phyloP scores from a whole-genome alignment of 73 alveolate species.

The Tetrahymena elliotti region DNA sequence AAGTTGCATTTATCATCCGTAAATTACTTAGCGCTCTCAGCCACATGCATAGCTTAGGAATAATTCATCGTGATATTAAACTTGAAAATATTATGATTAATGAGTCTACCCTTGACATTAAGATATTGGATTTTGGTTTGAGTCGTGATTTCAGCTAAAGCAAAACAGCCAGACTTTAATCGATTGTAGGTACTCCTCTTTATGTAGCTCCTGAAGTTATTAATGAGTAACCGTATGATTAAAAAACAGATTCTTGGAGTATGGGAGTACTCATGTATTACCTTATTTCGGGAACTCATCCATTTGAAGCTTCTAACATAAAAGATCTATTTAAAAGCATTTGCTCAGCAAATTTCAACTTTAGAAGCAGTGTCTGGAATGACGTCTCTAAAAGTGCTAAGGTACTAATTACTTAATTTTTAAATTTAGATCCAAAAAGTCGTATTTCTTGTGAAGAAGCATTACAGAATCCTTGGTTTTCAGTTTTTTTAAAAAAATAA shows the following conservation, averaged over 20 bases:
- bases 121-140: constrained; percentile 23
- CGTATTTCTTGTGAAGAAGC: neutral
- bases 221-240: constrained; percentile 6
- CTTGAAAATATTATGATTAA: constrained; percentile 81
- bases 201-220: constrained; percentile 38
- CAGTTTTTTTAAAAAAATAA: neutral
- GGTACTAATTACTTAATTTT: neutral
- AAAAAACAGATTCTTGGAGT: constrained; percentile 24
- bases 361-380: neutral
- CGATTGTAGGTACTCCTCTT: constrained; percentile 32
- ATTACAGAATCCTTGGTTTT: neutral
- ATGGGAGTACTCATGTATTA: constrained; percentile 12
- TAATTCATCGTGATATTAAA: constrained; percentile 90
- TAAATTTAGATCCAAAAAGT: neutral
- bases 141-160: neutral
- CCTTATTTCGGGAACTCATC: constrained; percentile 9
- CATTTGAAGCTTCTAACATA: neutral
- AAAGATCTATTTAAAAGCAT: neutral
- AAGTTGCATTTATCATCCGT: constrained; percentile 74
- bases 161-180: neutral
- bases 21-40: constrained; percentile 66
- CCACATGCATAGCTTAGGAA: constrained; percentile 63
- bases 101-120: neutral
- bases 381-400: neutral
- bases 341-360: neutral